Evolutionary conservation across 1,284 basidiomycete species (phyloP).

Genomic region (Agaricales sp.): DNA sequence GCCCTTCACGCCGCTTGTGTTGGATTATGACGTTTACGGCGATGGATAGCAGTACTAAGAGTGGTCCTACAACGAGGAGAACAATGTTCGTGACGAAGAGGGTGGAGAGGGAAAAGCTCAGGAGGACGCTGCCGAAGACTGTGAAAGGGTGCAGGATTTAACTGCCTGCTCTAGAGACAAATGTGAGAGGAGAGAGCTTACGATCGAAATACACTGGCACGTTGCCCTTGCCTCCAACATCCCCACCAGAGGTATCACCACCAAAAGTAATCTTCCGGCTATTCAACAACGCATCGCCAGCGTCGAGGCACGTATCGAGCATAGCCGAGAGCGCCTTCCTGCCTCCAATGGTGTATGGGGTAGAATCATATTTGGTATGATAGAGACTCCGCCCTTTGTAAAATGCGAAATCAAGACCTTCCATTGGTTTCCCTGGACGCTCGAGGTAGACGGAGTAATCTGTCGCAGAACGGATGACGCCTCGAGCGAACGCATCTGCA

Average conservation of each 20-base stretch:
- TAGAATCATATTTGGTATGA: constrained; percentile 58
- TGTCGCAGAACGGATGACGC: constrained; percentile 52
- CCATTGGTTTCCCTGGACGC: constrained; percentile 22
- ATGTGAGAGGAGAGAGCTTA: constrained; percentile 30
- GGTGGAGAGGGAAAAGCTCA: constrained; percentile 41
- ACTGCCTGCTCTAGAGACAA: neutral
- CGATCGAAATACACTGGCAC: constrained; percentile 63
- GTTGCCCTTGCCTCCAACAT: constrained; percentile 16
- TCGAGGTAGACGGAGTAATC: constrained; percentile 57
- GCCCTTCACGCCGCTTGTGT: constrained; percentile 12
- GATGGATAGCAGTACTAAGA: constrained; percentile 36
- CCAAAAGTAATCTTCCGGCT: constrained; percentile 14
- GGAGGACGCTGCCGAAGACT: constrained; percentile 52
- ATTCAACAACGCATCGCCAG: constrained; percentile 44
- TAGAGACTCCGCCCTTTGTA: constrained; percentile 61
- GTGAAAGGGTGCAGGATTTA: constrained; percentile 6
- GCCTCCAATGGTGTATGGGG: constrained; percentile 41
- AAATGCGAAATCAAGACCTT: constrained; percentile 65
- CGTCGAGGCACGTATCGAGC: constrained; percentile 52
- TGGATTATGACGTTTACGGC: constrained; percentile 20
- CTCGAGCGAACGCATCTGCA: constrained; percentile 52
- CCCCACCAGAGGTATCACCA: neutral
- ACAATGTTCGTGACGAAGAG: constrained; percentile 49
- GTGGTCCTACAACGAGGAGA: constrained; percentile 49
- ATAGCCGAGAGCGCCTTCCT: constrained; percentile 59